These are phyloP conservation scores for Camelina sativa DNA, from an alignment of 345 rosid species.

Conservation along the genomic window DNA sequence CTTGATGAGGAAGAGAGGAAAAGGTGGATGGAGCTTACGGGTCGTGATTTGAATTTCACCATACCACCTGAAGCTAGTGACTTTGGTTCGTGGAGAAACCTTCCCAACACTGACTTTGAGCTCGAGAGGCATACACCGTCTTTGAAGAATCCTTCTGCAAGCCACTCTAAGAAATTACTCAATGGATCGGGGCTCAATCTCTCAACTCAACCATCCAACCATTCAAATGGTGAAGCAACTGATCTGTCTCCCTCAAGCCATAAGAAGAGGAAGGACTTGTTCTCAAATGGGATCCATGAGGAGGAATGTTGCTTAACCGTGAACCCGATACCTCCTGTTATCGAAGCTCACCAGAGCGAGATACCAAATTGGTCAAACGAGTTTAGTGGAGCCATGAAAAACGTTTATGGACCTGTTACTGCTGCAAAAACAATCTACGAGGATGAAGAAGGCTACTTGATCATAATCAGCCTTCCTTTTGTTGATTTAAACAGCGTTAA, in stretches of 20 bases:
- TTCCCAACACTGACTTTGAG: constrained; percentile 91
- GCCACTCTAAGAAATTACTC: constrained; percentile 72
- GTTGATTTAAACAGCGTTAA: constrained; percentile 93
- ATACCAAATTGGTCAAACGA: constrained; percentile 64
- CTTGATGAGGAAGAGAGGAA: constrained; percentile 89
- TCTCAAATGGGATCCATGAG: constrained; percentile 58
- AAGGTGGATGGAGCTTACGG: constrained; percentile 93
- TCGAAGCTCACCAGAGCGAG: constrained; percentile 70
- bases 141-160: constrained; percentile 56
- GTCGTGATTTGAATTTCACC: constrained; percentile 79
- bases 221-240: constrained; percentile 63
- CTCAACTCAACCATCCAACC: constrained; percentile 67
- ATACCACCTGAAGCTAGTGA: constrained; percentile 86
- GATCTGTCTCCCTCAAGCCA: constrained; percentile 72
- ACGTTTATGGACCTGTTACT: constrained; percentile 83
- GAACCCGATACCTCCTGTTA: constrained; percentile 52
- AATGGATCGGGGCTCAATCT: constrained; percentile 89
- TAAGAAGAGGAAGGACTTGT: constrained; percentile 83
- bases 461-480: constrained; percentile 86
- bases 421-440: constrained; percentile 95
- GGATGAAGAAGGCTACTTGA: constrained; percentile 78
- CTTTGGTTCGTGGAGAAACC: constrained; percentile 91
- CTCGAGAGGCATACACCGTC: constrained; percentile 71
- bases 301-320: constrained; percentile 63
- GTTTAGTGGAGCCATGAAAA: constrained; percentile 86